Evolutionary conservation across 768 basidiomycete genomes (phyloP), one percentile per base, ranked within the genome.

Genomic region (Leccinellum rugosiceps): DNA sequence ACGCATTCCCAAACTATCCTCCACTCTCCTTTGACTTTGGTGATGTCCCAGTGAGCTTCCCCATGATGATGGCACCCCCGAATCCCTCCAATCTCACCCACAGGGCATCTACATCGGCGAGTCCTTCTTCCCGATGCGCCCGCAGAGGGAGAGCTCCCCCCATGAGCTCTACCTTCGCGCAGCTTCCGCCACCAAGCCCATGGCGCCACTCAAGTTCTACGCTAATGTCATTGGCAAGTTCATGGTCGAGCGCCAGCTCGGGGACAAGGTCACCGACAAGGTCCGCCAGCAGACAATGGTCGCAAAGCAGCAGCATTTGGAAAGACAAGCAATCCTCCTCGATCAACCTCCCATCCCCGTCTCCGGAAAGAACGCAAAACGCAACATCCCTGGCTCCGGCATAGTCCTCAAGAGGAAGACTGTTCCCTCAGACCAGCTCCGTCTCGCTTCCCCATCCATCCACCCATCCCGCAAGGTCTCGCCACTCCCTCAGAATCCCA

Each of bases 91-190:
- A 64, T 25, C 8, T 13, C 44, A 26, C 11, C 5, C 2, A 17
- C 53, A 90, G 88, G 83, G 85, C 25, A 80, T 92, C 41, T 76
- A 81, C 65, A 85, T 91, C 54, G 87, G 84, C 6, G 80, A 83
- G 25, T 68, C 77, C 2, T 84, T 82, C 75, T 92, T 83, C 57
- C 77, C 86, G 2, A 81, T 89, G 77, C 76, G 74, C 3, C 70
- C 78, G 5, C 69, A 71, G 55, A 75, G 76, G 55, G 90, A 90
- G 69, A 77, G 75, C 58, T 68, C 77, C 2, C 76, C 79, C 8
- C 87, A 90, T 63, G 90, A 92, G 59, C 78, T 92, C 30, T 92
- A 89, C 70, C 78, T 91, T 21, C 82, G 88, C 15, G 75, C 83
- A 13, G 76, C 85, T 35, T 80, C 81, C 15, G 76, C 80, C 8